phyloP scores from a whole-genome alignment of 2,329 filamentous ascomycete genomes.

The Phaeophleospora eucalypticola region DNA sequence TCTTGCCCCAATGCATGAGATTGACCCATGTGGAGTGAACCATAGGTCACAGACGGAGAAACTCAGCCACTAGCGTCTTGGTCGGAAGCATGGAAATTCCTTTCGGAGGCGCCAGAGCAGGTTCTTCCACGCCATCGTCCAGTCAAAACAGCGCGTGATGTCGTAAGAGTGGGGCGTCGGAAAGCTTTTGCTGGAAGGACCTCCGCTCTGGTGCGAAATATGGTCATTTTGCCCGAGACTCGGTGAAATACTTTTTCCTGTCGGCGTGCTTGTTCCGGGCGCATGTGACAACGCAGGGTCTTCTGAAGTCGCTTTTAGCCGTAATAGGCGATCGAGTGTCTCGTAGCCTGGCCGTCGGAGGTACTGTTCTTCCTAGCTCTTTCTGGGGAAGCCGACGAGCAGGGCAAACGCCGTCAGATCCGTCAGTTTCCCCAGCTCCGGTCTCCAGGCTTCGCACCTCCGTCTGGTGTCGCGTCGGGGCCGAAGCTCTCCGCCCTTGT shows the following conservation, averaged over 20 bases:
- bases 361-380: background rate
- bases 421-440: no score
- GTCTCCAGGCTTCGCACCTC: no score
- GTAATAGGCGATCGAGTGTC: background rate
- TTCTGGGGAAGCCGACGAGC: background rate
- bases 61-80: slow-evolving; percentile 6
- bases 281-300: background rate
- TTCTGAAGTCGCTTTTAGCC: background rate
- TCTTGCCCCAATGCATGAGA: slow-evolving; percentile 3
- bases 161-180: background rate
- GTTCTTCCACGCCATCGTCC: background rate
- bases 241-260: slow-evolving; percentile 7
- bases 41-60: slow-evolving; percentile 21
- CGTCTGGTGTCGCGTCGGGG: background rate
- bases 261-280: background rate
- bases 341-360: background rate
- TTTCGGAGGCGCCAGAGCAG: background rate
- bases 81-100: slow-evolving; percentile 8
- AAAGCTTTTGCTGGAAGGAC: background rate
- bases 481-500: background rate
- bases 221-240: background rate
- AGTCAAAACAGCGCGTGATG: background rate
- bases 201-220: background rate
- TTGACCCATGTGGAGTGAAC: slow-evolving; percentile 12
- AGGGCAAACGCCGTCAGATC: slow-evolving; percentile 5